Evolutionary conservation across 2,329 filamentous ascomycete species (phyloP).

Genomic region (Mycocentrospora acerina): DNA sequence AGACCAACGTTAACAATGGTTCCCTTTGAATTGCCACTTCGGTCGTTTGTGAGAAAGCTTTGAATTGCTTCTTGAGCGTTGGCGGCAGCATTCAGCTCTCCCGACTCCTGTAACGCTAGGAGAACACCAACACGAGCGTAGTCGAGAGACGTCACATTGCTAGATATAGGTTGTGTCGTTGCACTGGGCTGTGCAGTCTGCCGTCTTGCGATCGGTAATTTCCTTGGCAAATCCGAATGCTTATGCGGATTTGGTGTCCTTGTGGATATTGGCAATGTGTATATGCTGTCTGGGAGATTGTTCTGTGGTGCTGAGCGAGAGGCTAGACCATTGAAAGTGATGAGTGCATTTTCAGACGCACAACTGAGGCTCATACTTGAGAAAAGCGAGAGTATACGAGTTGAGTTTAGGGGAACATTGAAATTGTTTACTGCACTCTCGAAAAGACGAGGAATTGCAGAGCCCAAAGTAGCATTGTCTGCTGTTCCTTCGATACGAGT

Average conservation of each 20-base stretch:
- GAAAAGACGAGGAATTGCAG: constrained; percentile 74
- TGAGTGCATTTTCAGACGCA: constrained; percentile 79
- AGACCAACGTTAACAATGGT: constrained; percentile 30
- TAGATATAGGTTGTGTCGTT: too few relatives aligned
- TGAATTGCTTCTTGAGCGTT: constrained; percentile 48
- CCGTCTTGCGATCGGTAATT: constrained; percentile 12
- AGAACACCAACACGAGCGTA: constrained; percentile 51
- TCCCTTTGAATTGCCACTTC: constrained; percentile 25
- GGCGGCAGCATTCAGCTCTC: constrained; percentile 43
- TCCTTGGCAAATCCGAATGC: constrained; percentile 14
- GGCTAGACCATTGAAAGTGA: constrained; percentile 69
- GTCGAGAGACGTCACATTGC: constrained; percentile 42
- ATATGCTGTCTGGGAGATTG: constrained; percentile 23
- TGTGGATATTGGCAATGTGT: constrained; percentile 19
- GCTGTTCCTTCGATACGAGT: constrained; percentile 45
- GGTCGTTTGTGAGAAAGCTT: constrained; percentile 34
- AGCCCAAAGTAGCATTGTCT: constrained; percentile 71
- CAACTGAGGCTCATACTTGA: constrained; percentile 76
- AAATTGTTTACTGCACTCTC: constrained; percentile 66
- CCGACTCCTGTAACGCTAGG: constrained; percentile 47
- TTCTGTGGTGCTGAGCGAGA: constrained; percentile 25
- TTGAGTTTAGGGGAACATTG: constrained; percentile 71
- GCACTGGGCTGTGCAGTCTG: constrained; percentile 28
- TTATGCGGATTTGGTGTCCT: constrained; percentile 25
- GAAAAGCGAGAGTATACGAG: constrained; percentile 72